These are phyloP conservation scores for Paxillus involutus DNA, from an alignment of 768 basidiomycete species.

Conservation along the genomic window DNA sequence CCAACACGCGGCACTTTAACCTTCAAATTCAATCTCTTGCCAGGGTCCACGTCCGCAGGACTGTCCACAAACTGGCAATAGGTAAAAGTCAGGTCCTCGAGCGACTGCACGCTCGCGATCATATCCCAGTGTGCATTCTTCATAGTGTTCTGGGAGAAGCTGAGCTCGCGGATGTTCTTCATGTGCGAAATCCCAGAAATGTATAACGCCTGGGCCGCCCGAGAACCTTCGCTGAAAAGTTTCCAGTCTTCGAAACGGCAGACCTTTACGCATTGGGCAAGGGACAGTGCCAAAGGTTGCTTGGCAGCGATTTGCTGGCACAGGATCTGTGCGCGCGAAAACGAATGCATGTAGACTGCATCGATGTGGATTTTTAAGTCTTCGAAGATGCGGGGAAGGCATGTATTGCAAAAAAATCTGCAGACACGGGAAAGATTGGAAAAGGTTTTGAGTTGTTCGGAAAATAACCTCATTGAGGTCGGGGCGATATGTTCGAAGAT, in stretches of 20 bases:
- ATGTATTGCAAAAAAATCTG: conserved; percentile 39
- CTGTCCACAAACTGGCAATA: conserved; percentile 7
- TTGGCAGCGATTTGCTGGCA: too few relatives aligned
- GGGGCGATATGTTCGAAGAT: too few relatives aligned
- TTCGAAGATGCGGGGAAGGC: conserved; percentile 43
- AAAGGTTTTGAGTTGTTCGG: conserved; percentile 12
- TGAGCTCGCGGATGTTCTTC: conserved; percentile 14
- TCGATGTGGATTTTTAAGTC: too few relatives aligned
- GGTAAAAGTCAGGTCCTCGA: conserved; percentile 18
- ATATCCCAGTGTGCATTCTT: conserved; percentile 12
- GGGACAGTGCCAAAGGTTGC: too few relatives aligned
- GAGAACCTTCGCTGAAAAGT: too few relatives aligned
- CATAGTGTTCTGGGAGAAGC: conserved; percentile 9
- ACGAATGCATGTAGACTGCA: too few relatives aligned
- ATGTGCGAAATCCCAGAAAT: too few relatives aligned
- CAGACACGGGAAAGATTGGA: conserved; percentile 37
- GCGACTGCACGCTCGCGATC: conserved; percentile 9
- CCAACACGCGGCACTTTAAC: conserved; percentile 5
- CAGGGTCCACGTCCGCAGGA: too few relatives aligned
- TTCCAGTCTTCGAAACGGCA: conserved; percentile 14
- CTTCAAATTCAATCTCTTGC: too few relatives aligned
- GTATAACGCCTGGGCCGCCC: too few relatives aligned
- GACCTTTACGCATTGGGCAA: too few relatives aligned
- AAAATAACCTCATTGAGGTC: conserved; percentile 4
- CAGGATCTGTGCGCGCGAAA: too few relatives aligned